Evolutionary conservation across 1,139 yeast genomes (phyloP), one percentile per base, ranked within the genome.

Genomic region (Lodderomyces oxycetoniae): DNA sequence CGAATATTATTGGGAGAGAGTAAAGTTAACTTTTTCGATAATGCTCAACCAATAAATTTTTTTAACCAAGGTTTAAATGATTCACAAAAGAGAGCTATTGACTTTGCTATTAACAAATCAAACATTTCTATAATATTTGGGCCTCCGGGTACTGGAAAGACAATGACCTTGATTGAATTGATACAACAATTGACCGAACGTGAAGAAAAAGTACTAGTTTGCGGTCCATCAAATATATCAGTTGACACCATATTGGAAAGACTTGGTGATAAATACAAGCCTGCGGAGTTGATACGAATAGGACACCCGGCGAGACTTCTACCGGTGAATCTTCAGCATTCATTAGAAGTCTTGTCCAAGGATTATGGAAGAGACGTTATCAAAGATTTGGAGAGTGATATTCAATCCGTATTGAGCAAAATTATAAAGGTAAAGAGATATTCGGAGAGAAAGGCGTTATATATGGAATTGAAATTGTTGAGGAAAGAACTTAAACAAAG

Each of bases 221-320:
- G 97, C 60, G 97, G 96, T 0, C 95, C 97, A 0, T 89, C 97
- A 0, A 91, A 91, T 52, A 81, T 88, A n/a, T 79, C 96, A 0
- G 96, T 88, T 1, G 97, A 91, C 55, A 91, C 95, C 0, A 84
- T 91, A 20, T 59, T 88, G 33, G 97, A 89, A 52, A 64, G 96
- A 40, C 57, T 89, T 17, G 70, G 79, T n/a, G 48, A 47, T 34
- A 56, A 46, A 39, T 45, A 47, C 30, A 48, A 43, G 30, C 39
- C 41, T 21, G 44, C 43, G 21, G 69, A 77, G 40, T 59, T 91
- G 17, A 65, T 91, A 4, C 68, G 98, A 52, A 71, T 91, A 27
- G 98, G 98, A 0, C 96, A 91, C 53, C 97, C 97, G 0, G 96
- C 96, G 0, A 70, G 97, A 40, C 63, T 91, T 5, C 55, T 88